These are phyloP conservation scores for Chionographis japonica DNA, from an alignment of 106 monocot genomes.

Conservation along the genomic window DNA sequence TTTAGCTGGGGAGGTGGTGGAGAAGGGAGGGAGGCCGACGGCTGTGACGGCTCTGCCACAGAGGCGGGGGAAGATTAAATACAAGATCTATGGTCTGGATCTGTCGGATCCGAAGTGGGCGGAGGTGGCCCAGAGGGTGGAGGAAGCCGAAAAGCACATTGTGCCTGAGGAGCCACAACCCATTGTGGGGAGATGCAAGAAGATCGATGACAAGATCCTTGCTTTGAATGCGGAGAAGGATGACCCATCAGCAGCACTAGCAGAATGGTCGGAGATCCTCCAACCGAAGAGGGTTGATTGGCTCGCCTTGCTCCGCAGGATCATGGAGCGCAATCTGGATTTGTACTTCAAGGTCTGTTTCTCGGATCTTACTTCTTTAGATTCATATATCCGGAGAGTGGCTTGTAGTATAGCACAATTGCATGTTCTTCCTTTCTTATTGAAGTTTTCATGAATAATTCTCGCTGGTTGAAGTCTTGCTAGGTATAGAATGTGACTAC, in stretches of 20 bases:
- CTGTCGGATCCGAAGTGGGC: constrained; percentile 69
- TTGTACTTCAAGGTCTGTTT: constrained; percentile 76
- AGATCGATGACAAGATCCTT: constrained; percentile 58
- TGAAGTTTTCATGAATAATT: too few relatives aligned
- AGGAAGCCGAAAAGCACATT: constrained; percentile 43
- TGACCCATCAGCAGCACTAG: constrained; percentile 35
- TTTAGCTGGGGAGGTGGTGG: not conserved
- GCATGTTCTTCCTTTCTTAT: too few relatives aligned
- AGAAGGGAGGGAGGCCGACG: not conserved
- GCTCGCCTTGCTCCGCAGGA: constrained; percentile 67
- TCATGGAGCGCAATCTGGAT: constrained; percentile 42
- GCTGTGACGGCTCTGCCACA: constrained; percentile 39
- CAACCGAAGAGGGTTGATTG: constrained; percentile 73
- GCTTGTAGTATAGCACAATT: too few relatives aligned
- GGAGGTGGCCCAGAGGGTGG: constrained; percentile 45
- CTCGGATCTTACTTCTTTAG: not conserved
- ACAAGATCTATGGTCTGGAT: constrained; percentile 79
- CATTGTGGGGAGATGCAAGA: constrained; percentile 59
- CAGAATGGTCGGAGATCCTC: constrained; percentile 58
- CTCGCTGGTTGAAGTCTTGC: not conserved
- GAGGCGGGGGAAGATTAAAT: constrained; percentile 74
- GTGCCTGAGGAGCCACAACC: constrained; percentile 45
- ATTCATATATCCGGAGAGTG: not conserved
- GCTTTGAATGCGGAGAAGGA: constrained; percentile 41
- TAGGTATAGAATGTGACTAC: too few relatives aligned